Evolutionary conservation across 139 green algal species (phyloP).

Genomic region (Auxenochlorella pyrenoidosa): DNA sequence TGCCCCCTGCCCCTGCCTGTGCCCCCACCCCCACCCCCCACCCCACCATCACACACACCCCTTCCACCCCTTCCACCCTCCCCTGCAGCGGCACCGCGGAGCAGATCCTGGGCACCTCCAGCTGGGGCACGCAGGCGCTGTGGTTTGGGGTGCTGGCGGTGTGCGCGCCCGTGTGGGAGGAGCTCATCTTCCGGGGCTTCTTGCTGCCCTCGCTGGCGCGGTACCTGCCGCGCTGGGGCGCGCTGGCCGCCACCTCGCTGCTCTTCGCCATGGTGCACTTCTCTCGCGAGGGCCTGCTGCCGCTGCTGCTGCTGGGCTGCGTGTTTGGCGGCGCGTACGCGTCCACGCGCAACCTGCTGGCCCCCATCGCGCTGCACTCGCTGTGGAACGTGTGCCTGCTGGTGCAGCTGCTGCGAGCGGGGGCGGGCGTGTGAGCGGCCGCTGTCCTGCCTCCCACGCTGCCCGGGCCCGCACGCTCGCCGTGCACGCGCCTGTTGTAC

Average conservation of each 20-base stretch:
- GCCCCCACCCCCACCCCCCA: conserved; percentile 14
- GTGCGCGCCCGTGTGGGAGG: conserved; percentile 93
- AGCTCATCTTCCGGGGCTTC: conserved; percentile 96
- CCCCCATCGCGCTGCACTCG: conserved; percentile 45
- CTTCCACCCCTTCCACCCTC: not conserved
- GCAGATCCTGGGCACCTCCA: conserved; percentile 49
- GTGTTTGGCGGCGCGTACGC: conserved; percentile 85
- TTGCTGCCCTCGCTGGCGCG: conserved; percentile 84
- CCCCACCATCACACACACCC: too few species aligned
- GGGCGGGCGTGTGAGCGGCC: too few species aligned
- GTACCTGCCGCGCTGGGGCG: conserved; percentile 67
- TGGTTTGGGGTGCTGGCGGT: conserved; percentile 84
- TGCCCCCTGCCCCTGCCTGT: conserved; percentile 22
- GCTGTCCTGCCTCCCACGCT: too few species aligned
- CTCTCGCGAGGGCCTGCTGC: conserved; percentile 81
- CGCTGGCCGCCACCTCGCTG: conserved; percentile 63
- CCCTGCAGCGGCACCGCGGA: conserved; percentile 47
- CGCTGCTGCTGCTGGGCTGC: conserved; percentile 88
- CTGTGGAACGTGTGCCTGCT: conserved; percentile 54
- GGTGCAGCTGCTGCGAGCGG: conserved; percentile 19
- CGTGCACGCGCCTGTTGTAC: too few species aligned
- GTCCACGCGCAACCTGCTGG: conserved; percentile 78
- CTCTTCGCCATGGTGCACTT: conserved; percentile 93
- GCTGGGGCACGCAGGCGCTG: conserved; percentile 69
- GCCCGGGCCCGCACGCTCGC: too few species aligned